Base-by-base conservation (phyloP, 768 basidiomycete species). In the Candolleomyces efflorescens region DNA sequence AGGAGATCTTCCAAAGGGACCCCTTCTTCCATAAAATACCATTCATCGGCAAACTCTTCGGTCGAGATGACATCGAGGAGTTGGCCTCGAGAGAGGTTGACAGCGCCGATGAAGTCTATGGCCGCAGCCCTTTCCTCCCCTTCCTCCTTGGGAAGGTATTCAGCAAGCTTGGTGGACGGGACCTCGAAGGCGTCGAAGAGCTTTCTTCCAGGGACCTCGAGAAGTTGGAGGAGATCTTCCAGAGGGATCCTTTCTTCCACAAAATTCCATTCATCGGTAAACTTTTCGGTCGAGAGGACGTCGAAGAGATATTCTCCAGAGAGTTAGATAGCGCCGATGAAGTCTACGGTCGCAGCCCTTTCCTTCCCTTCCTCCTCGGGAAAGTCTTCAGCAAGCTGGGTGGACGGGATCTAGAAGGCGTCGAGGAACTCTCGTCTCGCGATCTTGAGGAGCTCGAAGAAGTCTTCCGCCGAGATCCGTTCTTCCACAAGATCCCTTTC, bases 11-110 rank as follows among this genome's bases (percentile, higher is more conserved):
- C 10, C 13, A 47, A 20, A 45, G 55, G 5, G 24, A 26, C 12
- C 55, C 55, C 27, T 45, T 56, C 55, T 47, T 56, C 46, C 11
- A 45, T 3, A 56, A 48, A 45, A 48, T 5, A 15, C 5, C 18
- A 20, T 17, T 1, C 41, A 43, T 3, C 1, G 5, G 7, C 41
- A n/a, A n/a, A n/a, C 17, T 56, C 44, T 38, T 56, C 32, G 32
- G 55, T 2, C 49, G 18, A 6, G 41, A 43, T 15, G 41, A 43
- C 1, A 7, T 43, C 41, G 17, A 7, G 3, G 41, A 43, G n/a
- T n/a, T n/a, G n/a, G n/a, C n/a, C n/a, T n/a, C n/a, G n/a, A n/a
- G n/a, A n/a, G n/a, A n/a, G n/a, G n/a, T n/a, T n/a, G n/a, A n/a
- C n/a, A n/a, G n/a, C n/a, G n/a, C n/a, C n/a, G n/a, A n/a, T n/a